phyloP scores from a whole-genome alignment of 305 asterid genomes.

The Fraxinus nigra region DNA sequence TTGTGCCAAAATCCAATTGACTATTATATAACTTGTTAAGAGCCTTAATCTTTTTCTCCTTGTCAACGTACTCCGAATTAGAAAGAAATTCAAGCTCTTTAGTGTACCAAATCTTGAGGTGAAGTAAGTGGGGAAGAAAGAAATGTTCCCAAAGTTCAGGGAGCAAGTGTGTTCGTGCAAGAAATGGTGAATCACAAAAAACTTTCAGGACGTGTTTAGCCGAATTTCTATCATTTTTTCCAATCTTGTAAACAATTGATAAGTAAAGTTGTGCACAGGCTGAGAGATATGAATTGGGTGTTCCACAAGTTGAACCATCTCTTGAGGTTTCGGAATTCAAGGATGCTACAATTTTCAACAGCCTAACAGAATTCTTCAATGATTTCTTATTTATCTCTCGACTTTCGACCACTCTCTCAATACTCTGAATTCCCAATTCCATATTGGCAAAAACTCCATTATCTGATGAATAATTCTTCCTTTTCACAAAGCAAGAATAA shows the following conservation, averaged over 20 bases:
- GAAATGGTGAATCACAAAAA: constrained; percentile 55
- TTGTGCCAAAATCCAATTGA: constrained; percentile 67
- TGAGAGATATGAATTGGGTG: constrained; percentile 38
- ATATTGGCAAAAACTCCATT: constrained; percentile 33
- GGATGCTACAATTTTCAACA: constrained; percentile 42
- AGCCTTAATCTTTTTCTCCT: constrained; percentile 39
- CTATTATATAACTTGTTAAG: constrained; percentile 46
- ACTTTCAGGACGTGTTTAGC: constrained; percentile 64
- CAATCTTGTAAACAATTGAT: constrained; percentile 53
- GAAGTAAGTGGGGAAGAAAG: constrained; percentile 84
- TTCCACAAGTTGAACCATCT: constrained; percentile 26
- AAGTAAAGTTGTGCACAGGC: constrained; percentile 73
- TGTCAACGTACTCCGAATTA: constrained; percentile 26
- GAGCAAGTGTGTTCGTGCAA: constrained; percentile 61
- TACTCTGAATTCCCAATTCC: constrained; percentile 50
- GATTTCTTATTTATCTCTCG: constrained; percentile 46
- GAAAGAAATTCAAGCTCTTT: constrained; percentile 50
- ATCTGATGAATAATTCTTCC: constrained; percentile 27
- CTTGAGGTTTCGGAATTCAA: constrained; percentile 25
- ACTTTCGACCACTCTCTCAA: constrained; percentile 50
- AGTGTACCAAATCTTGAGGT: constrained; percentile 70
- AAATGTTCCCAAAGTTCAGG: constrained; percentile 84
- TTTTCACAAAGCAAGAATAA: constrained; percentile 39
- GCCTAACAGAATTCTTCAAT: constrained; percentile 46
- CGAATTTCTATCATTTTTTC: constrained; percentile 51